Conservation (phyloP, 768 basidiomycete genomes). For the Suillus discolor region DNA sequence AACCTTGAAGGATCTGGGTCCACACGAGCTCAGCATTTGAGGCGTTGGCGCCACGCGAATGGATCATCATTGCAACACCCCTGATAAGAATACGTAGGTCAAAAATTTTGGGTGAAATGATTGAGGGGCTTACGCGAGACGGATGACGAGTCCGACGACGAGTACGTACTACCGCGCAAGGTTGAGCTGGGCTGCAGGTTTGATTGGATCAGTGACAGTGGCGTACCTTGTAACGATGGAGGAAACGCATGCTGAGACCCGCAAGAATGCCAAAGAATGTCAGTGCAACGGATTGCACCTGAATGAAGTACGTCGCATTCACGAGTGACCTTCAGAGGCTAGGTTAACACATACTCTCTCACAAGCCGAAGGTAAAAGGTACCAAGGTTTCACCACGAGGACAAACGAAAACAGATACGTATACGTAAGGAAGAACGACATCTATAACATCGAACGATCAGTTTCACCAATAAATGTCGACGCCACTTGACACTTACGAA, state of each 20-base stretch:
- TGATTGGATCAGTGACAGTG: background rate
- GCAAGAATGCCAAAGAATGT: constrained; percentile 66
- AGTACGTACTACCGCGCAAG: constrained; percentile 42
- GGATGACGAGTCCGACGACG: constrained; percentile 58
- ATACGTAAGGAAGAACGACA: constrained; percentile 69
- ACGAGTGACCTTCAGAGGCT: constrained; percentile 49
- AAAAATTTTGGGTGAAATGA: background rate
- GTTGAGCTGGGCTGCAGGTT: background rate
- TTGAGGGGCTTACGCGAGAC: constrained; percentile 43
- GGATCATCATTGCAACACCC: constrained; percentile 71
- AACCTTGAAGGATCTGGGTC: constrained; percentile 72
- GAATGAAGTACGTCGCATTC: constrained; percentile 64
- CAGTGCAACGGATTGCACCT: constrained; percentile 58
- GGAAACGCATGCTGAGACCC: constrained; percentile 55
- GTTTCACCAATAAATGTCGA: background rate
- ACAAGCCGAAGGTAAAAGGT: constrained; percentile 3
- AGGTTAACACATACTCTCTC: background rate
- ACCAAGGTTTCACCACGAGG: constrained; percentile 53
- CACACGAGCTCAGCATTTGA: constrained; percentile 59
- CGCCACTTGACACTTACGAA: constrained; percentile 41
- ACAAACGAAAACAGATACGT: constrained; percentile 77
- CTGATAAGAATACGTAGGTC: constrained; percentile 25
- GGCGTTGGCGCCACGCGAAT: constrained; percentile 62
- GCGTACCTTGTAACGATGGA: constrained; percentile 57
- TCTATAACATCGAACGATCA: constrained; percentile 31